Percentiles rank a stretch among this genome's conserved stretches.
Evolutionary conservation across 208 protist genomes (phyloP).

Genomic region (Naegleria fowleri): DNA sequence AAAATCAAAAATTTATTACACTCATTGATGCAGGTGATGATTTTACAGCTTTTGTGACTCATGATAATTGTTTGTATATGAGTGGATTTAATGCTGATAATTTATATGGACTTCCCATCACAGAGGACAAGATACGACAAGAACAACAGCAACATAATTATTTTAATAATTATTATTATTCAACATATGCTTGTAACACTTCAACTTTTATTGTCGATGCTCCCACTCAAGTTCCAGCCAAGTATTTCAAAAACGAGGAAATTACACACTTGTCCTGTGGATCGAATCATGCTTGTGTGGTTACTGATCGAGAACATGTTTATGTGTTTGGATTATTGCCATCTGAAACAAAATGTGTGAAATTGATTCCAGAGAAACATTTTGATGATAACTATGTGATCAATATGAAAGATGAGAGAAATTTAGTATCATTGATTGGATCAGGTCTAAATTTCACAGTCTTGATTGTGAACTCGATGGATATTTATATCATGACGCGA

Average conservation of each 20-base stretch:
- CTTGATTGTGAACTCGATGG: neutral
- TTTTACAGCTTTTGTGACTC: neutral
- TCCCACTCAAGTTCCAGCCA: neutral
- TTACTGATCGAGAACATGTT: neutral
- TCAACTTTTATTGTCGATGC: neutral
- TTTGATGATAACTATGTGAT: neutral
- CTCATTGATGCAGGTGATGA: neutral
- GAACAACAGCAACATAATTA: too few species aligned
- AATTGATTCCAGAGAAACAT: neutral
- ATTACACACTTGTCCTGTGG: neutral
- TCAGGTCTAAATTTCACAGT: neutral
- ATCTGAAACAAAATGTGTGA: neutral
- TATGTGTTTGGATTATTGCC: neutral
- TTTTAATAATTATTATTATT: neutral
- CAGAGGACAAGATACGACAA: neutral
- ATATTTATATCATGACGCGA: neutral
- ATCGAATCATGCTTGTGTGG: neutral
- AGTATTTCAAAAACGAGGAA: neutral
- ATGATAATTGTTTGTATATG: neutral
- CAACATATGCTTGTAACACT: neutral
- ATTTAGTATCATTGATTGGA: neutral
- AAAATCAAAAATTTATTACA: neutral
- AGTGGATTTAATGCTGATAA: neutral
- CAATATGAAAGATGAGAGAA: neutral
- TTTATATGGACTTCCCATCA: neutral